These are phyloP conservation scores for Kwoniella europaea DNA, from an alignment of 768 basidiomycete genomes.

Conservation along the genomic window DNA sequence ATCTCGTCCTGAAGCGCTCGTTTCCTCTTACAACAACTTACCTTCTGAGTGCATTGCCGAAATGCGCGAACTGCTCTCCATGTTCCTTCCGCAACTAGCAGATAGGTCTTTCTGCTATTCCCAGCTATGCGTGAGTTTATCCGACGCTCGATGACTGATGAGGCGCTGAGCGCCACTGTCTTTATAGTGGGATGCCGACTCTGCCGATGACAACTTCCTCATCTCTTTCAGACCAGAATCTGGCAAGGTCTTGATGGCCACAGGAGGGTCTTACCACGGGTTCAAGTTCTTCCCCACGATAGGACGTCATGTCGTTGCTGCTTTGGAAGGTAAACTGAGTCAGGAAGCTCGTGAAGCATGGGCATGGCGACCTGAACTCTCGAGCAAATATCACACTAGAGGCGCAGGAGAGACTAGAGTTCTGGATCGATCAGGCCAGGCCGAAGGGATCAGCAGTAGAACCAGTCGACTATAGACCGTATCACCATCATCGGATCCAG, in stretches of 20 bases:
- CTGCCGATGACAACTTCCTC: conserved; percentile 10
- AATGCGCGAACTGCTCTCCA: conserved; percentile 7
- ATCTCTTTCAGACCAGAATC: conserved; percentile 6
- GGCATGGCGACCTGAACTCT: not conserved
- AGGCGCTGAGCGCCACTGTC: not conserved
- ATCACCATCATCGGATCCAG: no score
- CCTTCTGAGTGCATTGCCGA: not conserved
- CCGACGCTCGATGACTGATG: not conserved
- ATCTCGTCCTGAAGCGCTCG: conserved; percentile 6
- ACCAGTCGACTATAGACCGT: not conserved
- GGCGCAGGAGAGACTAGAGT: conserved; percentile 5
- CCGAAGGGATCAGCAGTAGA: not conserved
- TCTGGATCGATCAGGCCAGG: not conserved
- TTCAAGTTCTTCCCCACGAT: conserved; percentile 17
- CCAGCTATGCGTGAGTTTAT: conserved; percentile 5
- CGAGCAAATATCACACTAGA: not conserved
- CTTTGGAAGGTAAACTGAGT: conserved; percentile 5
- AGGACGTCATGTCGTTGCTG: conserved; percentile 1
- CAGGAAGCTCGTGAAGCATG: not conserved
- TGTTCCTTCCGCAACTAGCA: conserved; percentile 5
- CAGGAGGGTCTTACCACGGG: conserved; percentile 8
- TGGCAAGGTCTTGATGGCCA: not conserved
- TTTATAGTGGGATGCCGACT: conserved; percentile 12
- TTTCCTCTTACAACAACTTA: conserved; percentile 12
- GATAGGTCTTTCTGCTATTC: conserved; percentile 6